Evolutionary conservation across 2,329 filamentous ascomycete species (phyloP).

Genomic region (Claviceps sp.): DNA sequence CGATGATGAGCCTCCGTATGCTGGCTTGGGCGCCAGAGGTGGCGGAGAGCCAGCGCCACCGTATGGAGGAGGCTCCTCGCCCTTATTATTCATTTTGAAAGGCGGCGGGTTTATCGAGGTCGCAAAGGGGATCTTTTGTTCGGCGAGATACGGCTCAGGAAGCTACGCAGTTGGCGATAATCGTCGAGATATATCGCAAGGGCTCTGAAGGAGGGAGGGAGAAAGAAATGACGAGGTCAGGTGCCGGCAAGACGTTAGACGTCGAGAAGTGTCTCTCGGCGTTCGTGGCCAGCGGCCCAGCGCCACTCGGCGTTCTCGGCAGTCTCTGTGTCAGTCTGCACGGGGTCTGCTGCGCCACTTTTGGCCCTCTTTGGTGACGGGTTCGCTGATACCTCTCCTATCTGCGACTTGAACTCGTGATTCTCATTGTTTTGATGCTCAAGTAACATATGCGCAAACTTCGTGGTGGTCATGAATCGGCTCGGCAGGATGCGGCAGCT

Average conservation of each 20-base stretch:
- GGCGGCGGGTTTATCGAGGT: neutral
- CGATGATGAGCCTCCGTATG: constrained; percentile 25
- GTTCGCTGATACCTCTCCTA: too few species aligned
- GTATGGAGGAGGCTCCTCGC: constrained; percentile 38
- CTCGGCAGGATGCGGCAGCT: too few species aligned
- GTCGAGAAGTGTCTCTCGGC: neutral
- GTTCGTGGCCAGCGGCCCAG: constrained; percentile 3
- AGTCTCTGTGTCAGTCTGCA: constrained; percentile 1
- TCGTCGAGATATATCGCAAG: neutral
- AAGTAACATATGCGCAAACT: too few species aligned
- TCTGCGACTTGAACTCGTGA: too few species aligned
- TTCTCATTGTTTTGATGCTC: too few species aligned
- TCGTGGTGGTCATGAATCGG: too few species aligned
- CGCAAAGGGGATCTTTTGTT: neutral
- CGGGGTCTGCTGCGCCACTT: constrained; percentile 21
- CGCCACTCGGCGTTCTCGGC: neutral
- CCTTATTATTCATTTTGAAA: constrained; percentile 29
- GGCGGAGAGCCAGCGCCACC: constrained; percentile 18
- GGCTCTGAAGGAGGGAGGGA: neutral
- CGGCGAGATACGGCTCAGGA: too few species aligned
- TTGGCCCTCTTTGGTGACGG: constrained; percentile 8
- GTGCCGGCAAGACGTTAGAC: neutral
- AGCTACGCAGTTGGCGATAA: neutral
- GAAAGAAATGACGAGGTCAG: neutral
- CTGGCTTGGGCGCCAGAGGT: constrained; percentile 23